Conservation (phyloP, 164 flowering plant species). For the Vitis labrusca region DNA sequence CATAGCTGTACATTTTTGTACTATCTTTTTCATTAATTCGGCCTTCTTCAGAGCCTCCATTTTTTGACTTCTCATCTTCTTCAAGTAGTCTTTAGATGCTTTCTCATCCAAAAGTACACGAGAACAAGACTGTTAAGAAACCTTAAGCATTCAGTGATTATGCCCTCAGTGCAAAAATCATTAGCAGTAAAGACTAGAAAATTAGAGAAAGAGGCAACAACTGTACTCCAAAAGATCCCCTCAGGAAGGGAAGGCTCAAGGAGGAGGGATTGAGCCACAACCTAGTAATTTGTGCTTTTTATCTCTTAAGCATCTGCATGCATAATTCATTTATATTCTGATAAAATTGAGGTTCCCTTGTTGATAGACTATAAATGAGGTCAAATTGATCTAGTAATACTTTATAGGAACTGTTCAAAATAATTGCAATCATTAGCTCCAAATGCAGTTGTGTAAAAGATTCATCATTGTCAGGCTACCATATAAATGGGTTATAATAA, state of each 20-base stretch:
- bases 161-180: neutral
- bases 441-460: no score
- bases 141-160: constrained; percentile 3
- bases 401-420: no score
- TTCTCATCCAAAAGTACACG: constrained; percentile 71
- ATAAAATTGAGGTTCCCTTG: no score
- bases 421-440: no score
- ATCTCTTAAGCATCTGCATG: neutral
- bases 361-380: no score
- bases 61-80: constrained; percentile 71
- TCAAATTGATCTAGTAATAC: no score
- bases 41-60: constrained; percentile 58
- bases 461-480: no score
- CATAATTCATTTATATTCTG: no score
- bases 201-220: neutral
- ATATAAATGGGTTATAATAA: no score
- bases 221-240: neutral
- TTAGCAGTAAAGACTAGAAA: neutral
- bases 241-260: neutral
- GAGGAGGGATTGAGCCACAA: neutral
- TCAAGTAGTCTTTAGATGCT: constrained; percentile 41
- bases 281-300: neutral
- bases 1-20: constrained; percentile 49
- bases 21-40: constrained; percentile 47
- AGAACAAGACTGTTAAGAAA: constrained; percentile 62